These are phyloP conservation scores for Pythium vanterpoolii DNA, from an alignment of 352 stramenopile species.

Conservation along the genomic window DNA sequence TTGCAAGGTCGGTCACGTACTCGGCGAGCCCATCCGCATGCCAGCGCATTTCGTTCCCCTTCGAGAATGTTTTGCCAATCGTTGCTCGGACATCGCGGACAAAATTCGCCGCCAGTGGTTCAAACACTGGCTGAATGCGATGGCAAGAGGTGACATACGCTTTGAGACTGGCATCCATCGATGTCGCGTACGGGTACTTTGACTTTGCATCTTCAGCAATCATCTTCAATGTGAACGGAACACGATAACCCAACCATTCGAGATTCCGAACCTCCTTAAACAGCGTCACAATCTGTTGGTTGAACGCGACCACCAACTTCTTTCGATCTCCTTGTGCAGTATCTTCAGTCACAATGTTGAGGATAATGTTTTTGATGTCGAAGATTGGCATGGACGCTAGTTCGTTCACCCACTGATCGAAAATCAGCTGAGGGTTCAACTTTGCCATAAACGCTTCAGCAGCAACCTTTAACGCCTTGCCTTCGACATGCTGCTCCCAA, in stretches of 20 bases:
- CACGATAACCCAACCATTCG: constrained; percentile 97
- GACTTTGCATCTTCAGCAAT: constrained; percentile 96
- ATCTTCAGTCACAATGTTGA: constrained; percentile 87
- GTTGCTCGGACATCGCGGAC: constrained; percentile 79
- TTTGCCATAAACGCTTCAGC: constrained; percentile 86
- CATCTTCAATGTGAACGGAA: constrained; percentile 94
- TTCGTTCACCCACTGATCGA: constrained; percentile 94
- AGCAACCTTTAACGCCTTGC: constrained; percentile 93
- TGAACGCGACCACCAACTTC: constrained; percentile 91
- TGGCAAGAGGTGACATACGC: constrained; percentile 88
- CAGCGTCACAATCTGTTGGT: constrained; percentile 96
- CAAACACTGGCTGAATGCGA: constrained; percentile 83
- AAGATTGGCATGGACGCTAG: constrained; percentile 89
- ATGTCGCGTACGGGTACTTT: constrained; percentile 97
- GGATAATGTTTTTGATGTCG: constrained; percentile 89
- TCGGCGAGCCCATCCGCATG: constrained; percentile 84
- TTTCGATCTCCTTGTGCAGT: constrained; percentile 65
- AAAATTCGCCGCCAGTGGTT: constrained; percentile 66
- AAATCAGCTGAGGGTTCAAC: constrained; percentile 90
- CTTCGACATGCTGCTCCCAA: constrained; percentile 98
- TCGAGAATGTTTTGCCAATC: constrained; percentile 88
- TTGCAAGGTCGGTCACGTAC: constrained; percentile 86
- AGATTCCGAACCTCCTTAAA: constrained; percentile 99
- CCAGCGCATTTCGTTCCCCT: constrained; percentile 88
- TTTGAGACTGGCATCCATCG: constrained; percentile 94